Base-by-base conservation (phyloP, 2,329 filamentous ascomycete species). In the Emergomyces pasteurianus region DNA sequence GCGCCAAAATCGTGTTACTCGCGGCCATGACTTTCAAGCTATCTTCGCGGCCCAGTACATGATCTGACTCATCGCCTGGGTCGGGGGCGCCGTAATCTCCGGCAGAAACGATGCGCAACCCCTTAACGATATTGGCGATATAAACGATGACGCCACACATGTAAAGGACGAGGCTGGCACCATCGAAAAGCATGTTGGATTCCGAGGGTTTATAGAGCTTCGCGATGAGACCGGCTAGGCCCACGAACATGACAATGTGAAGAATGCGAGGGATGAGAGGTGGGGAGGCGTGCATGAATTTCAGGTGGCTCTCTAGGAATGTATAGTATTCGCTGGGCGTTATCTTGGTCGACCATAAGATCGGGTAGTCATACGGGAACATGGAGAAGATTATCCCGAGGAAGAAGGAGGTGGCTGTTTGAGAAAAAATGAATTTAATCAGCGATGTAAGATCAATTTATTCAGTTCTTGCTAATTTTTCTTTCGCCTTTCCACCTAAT, bases 151-250 rank as follows among this genome's bases (percentile, higher is more conserved):
- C 85, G 63, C 90, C 94, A 69, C 94, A 90, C 78, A 89, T 85
- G 75, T 89, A 90, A 38, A 90, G 80, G 43, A 87, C 86, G 55
- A 89, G 75, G 59, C 81, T 85, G 14, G 86, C 85, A 72, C 87
- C 87, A 69, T 90, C 94, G 74, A 99, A 99, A 61, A 99, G 86
- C 78, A 96, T 88, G 80, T 99, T 99, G 65, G 89, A 88, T 77
- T 97, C 92, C 68, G 85, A 88, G 59, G 94, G 91, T 67, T 87
- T 87, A 86, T 96, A 99, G 58, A 99, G 87, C 80, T 99, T 99
- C 74, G 87, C 83, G 73, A 97, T 82, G 78, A 97, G 91, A 65
- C 92, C 94, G 61, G 90, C 79, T 68, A 97, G 86, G 62, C 94
- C 94, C 65, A 94, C 86, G 70, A 84, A 87, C 73, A 96, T 88